A percentile compares a stretch with the other conserved stretches of the same genome.
Conservation (phyloP, 2,329 filamentous ascomycete species). For the Alternaria arborescens region DNA sequence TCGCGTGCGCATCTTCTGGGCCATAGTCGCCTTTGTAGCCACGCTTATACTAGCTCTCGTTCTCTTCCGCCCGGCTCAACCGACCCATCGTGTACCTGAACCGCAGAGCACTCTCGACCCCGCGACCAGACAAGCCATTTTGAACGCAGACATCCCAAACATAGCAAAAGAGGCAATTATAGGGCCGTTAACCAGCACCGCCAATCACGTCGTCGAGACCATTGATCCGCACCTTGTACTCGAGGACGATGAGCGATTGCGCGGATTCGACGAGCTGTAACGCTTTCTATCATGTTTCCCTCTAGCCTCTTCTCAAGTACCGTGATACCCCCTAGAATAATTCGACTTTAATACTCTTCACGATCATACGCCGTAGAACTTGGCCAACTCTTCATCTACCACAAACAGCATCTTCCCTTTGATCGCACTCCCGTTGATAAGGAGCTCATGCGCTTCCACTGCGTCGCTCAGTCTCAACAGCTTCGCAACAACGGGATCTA, state of each 20-base stretch:
- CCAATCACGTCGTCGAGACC: constrained; percentile 11
- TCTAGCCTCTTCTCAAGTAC: background rate
- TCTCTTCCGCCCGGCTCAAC: constrained; percentile 44
- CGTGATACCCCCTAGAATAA: constrained; percentile 26
- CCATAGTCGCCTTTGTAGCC: constrained; percentile 59
- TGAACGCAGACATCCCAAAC: constrained; percentile 43
- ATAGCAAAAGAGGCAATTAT: constrained; percentile 47
- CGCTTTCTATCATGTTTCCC: background rate
- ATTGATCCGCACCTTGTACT: constrained; percentile 7
- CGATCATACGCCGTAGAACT: constrained; percentile 2
- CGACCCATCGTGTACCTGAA: constrained; percentile 18
- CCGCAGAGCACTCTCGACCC: constrained; percentile 25
- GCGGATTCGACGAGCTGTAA: constrained; percentile 37
- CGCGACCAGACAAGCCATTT: constrained; percentile 29
- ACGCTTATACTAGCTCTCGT: constrained; percentile 59
- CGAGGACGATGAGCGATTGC: constrained; percentile 28
- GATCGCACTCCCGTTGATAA: constrained; percentile 10
- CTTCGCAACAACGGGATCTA: constrained; percentile 14
- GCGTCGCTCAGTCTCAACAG: constrained; percentile 13
- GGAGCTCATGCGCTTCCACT: constrained; percentile 14
- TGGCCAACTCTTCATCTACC: constrained; percentile 12
- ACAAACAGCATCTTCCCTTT: constrained; percentile 20
- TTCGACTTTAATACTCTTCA: background rate
- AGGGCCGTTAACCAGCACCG: constrained; percentile 17
- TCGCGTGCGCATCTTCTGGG: constrained; percentile 70